A percentile compares a stretch with the other conserved stretches of the same genome.
phyloP scores from a whole-genome alignment of 495 filamentous ascomycete species.

The Xylaria bambusicola region DNA sequence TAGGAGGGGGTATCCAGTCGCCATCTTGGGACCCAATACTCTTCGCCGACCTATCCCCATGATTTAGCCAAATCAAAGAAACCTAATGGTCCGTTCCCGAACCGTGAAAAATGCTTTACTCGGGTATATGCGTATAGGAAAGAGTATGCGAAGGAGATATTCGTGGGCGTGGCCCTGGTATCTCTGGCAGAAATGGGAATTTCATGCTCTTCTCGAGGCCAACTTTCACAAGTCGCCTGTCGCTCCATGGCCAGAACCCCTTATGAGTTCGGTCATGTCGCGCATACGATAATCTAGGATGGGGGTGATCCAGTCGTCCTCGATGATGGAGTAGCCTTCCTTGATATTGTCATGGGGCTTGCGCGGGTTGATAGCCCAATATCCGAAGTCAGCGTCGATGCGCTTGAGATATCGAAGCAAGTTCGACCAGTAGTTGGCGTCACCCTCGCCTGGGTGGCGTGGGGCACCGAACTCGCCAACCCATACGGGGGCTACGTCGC shows the following conservation, averaged over 20 bases:
- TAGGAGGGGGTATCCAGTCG: background rate
- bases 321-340: conserved; percentile 57
- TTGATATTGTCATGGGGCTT: conserved; percentile 54
- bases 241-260: conserved; percentile 15
- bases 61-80: background rate
- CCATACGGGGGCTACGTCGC: conserved; percentile 61
- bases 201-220: too few species aligned
- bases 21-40: background rate
- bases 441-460: conserved; percentile 47
- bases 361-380: conserved; percentile 65
- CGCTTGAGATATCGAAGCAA: conserved; percentile 54
- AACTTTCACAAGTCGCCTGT: background rate
- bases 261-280: conserved; percentile 55
- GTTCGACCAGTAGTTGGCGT: conserved; percentile 61
- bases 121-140: background rate
- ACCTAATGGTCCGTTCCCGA: background rate
- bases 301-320: conserved; percentile 59
- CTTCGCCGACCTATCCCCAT: background rate
- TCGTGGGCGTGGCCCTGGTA: too few species aligned
- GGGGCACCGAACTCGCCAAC: conserved; percentile 62
- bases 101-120: background rate
- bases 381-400: conserved; percentile 61
- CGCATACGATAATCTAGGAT: conserved; percentile 58
- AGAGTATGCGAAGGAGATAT: background rate
- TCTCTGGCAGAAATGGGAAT: too few species aligned